Evolutionary conservation across 176 grass and related monocot species (phyloP), one percentile per base, ranked within the genome.

Genomic region (Eragrostis curvula): DNA sequence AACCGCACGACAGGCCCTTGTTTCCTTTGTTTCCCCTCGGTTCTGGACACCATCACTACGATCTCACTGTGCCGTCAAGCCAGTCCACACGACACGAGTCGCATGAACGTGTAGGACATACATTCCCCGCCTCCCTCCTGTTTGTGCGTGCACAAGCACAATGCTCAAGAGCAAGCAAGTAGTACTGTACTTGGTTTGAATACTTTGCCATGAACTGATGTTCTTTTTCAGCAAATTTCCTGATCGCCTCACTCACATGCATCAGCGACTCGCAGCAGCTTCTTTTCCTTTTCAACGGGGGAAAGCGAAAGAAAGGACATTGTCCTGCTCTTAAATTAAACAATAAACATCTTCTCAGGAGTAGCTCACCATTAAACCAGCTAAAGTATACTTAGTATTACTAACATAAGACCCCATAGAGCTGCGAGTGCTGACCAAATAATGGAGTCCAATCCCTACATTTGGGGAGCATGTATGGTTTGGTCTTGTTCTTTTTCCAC

Each of bases 181-280:
- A 30, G 47, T 46, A 83, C 46, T 71, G 79, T 71, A 45, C 46
- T 87, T 78, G 53, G 6, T 63, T 66, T 82, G 64, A 70, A 71
- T 83, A 56, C 66, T 78, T 87, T 74, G 9, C 0, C 67, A 8
- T 10, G 25, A 59, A 32, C 74, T 16, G 73, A 66, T 60, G 20
- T 46, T 73, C 56, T 71, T 66, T 36, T 29, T 32, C n/a, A 77
- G 24, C 73, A 39, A 17, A 13, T 44, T 50, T 48, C 3, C 29
- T 87, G 64, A 70, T 61, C 68, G 43, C 18, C 68, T 77, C 79
- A 77, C 68, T 77, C 79, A 77, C 86, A 87, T 81, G 41, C 27
- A 42, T 30, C 1, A 9, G 48, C 58, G 49, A 52, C 77, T 51
- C 79, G 55, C 46, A 71, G 24, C 49, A 72, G 20, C 39, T 74